Evolutionary conservation across 2,329 filamentous ascomycete genomes (phyloP).

Genomic region (Ophiocordyceps camponoti-saundersi): DNA sequence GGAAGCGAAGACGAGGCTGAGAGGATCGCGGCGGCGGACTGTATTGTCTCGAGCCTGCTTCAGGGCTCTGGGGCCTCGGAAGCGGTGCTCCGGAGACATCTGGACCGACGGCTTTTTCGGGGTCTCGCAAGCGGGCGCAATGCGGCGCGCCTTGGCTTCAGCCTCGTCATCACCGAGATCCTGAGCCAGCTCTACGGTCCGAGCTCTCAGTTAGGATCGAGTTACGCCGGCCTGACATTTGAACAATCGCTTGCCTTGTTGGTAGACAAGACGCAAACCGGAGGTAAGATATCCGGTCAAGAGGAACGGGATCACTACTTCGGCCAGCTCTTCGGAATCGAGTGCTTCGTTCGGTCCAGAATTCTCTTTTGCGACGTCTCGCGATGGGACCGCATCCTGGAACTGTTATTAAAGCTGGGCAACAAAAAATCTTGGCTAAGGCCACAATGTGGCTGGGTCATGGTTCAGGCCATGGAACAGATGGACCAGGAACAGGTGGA

Average conservation of each 20-base stretch:
- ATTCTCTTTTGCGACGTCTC: constrained; percentile 46
- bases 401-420: constrained; percentile 55
- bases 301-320: constrained; percentile 77
- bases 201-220: constrained; percentile 23
- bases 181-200: constrained; percentile 51
- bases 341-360: constrained; percentile 68
- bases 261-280: constrained; percentile 35
- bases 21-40: constrained; percentile 40
- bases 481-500: constrained; percentile 41
- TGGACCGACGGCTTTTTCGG: constrained; percentile 57
- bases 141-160: constrained; percentile 76
- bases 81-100: constrained; percentile 35
- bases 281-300: constrained; percentile 40
- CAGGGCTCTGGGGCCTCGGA: constrained; percentile 31
- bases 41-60: constrained; percentile 38
- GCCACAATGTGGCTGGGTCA: constrained; percentile 70
- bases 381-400: constrained; percentile 51
- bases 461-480: constrained; percentile 55
- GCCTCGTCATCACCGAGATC: constrained; percentile 71
- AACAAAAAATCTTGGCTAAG: constrained; percentile 78
- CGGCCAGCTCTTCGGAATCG: constrained; percentile 72
- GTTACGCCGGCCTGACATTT: constrained; percentile 37
- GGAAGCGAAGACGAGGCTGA: constrained; percentile 40
- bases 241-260: constrained; percentile 35
- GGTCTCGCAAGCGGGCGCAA: constrained; percentile 84